Evolutionary conservation across 2,329 filamentous ascomycete species (phyloP).

Genomic region (Fusarium nurragi): DNA sequence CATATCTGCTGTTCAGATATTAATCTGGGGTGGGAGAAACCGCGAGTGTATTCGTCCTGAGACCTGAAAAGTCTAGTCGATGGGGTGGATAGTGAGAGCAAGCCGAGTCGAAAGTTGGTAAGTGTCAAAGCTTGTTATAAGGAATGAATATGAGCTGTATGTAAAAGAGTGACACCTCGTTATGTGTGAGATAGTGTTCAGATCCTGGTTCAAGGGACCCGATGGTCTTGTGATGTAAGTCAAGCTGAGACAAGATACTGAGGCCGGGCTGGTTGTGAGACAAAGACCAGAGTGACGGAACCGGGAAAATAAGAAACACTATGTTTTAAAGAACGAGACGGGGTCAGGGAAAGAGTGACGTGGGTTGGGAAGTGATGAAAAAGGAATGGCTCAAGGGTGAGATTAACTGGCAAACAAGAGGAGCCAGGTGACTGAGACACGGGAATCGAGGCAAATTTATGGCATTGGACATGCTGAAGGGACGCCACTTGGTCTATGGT

Average conservation of each 20-base stretch:
- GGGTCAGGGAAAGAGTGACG: constrained; percentile 24
- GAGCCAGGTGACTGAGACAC: constrained; percentile 6
- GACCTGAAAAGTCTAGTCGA: constrained; percentile 3
- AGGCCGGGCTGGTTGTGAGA: constrained; percentile 32
- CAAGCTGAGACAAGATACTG: constrained; percentile 31
- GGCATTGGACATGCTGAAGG: constrained; percentile 10
- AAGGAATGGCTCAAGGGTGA: constrained; percentile 25
- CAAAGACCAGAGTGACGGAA: constrained; percentile 15
- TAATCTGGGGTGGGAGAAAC: neutral
- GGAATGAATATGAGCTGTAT: neutral
- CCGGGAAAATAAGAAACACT: constrained; percentile 21
- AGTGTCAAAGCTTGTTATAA: constrained; percentile 31
- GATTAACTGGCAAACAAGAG: constrained; percentile 11
- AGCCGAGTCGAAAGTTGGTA: neutral
- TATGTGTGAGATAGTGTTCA: constrained; percentile 16
- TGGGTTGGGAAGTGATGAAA: constrained; percentile 11
- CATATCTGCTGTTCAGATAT: constrained; percentile 30
- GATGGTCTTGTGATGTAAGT: constrained; percentile 15
- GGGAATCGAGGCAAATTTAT: constrained; percentile 32
- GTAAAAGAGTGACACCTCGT: constrained; percentile 18
- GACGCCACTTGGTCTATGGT: constrained; percentile 8
- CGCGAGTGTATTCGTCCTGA: neutral
- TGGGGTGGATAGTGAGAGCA: constrained; percentile 6
- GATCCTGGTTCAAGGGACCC: neutral
- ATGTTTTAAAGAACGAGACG: constrained; percentile 29